Base-by-base conservation (phyloP, 352 stramenopile species). In the Achlya hypogyna region DNA sequence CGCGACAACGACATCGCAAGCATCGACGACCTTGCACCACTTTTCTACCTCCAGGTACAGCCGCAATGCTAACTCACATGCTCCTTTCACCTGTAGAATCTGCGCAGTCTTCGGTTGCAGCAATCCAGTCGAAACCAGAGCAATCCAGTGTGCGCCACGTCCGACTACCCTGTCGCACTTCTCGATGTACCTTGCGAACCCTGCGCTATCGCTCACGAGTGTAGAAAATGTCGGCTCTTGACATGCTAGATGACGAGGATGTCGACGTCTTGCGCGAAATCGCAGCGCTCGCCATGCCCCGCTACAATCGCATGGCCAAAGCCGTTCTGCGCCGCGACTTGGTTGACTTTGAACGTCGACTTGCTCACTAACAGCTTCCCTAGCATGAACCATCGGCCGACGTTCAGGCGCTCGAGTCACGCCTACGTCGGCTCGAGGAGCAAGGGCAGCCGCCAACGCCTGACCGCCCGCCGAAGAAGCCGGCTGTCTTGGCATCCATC, bases 201-300 rank as follows among this genome's bases (percentile, higher is more conserved):
- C 14, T 18, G 4, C 1, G 52, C 16, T 4, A n/a, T 52, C 34
- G 34, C 62, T 56, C 3, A 23, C 69, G 20, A 65, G 63, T 25
- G 4, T 72, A 87, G 78, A 75, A 86, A 66, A 72, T 89, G 8
- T 79, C 78, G 8, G 69, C 51, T 20, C 62, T 91, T 10, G 65
- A 75, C 52, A 63, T 82, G 2, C 71, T 92, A 16, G 83, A 92
- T 23, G 83, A 89, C 62, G 83, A 92, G 78, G 79, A 90, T 49
- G 75, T 81, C 0, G 67, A 72, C 14, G 69, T 92, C 16, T 65
- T 92, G 29, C 75, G 73, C 42, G 77, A 90, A 45, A 72, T 90
- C 31, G 77, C 73, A 14, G 77, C 64, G 18, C 63, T 90, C 14
- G 70, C 77, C 20, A 92, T 92, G 81, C 83, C 83, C 23, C 82